Evolutionary conservation across 345 rosid genomes (phyloP).

Genomic region (Syzygium grande): DNA sequence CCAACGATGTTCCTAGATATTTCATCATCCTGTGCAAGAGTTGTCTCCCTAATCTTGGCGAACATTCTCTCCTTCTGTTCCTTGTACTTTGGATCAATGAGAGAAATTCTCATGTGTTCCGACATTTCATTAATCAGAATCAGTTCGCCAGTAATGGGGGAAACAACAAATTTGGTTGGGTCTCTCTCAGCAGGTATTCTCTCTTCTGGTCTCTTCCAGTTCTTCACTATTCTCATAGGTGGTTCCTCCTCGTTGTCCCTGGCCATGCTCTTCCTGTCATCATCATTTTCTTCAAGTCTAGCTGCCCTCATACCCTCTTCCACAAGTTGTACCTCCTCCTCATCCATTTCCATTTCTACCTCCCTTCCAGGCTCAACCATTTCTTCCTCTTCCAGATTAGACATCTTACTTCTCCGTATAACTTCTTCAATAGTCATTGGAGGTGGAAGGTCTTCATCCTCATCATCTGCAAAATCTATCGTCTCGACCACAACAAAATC

Average conservation of each 20-base stretch:
- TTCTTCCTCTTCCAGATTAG: constrained; percentile 62
- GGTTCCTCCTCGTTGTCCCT: constrained; percentile 51
- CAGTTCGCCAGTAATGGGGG: constrained; percentile 85
- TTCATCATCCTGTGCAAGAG: constrained; percentile 91
- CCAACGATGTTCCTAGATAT: constrained; percentile 85
- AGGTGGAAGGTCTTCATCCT: constrained; percentile 74
- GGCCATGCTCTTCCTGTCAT: constrained; percentile 18
- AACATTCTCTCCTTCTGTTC: constrained; percentile 96
- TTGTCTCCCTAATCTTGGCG: constrained; percentile 85
- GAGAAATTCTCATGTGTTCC: constrained; percentile 85
- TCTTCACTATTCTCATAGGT: constrained; percentile 86
- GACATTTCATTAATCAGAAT: constrained; percentile 91
- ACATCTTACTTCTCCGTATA: constrained; percentile 67
- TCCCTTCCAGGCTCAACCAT: constrained; percentile 75
- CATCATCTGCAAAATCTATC: constrained; percentile 86
- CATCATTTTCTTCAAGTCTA: constrained; percentile 45
- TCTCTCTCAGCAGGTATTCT: constrained; percentile 78
- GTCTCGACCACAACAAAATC: constrained; percentile 81
- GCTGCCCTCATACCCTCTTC: constrained; percentile 85
- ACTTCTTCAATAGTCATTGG: constrained; percentile 91
- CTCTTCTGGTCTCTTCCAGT: constrained; percentile 96
- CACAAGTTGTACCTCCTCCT: constrained; percentile 84
- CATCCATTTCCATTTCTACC: constrained; percentile 95
- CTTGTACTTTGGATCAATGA: constrained; percentile 89
- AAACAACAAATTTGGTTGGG: constrained; percentile 64